These are phyloP conservation scores for Pythium scleroteichum DNA, from an alignment of 352 stramenopile genomes.

Conservation along the genomic window DNA sequence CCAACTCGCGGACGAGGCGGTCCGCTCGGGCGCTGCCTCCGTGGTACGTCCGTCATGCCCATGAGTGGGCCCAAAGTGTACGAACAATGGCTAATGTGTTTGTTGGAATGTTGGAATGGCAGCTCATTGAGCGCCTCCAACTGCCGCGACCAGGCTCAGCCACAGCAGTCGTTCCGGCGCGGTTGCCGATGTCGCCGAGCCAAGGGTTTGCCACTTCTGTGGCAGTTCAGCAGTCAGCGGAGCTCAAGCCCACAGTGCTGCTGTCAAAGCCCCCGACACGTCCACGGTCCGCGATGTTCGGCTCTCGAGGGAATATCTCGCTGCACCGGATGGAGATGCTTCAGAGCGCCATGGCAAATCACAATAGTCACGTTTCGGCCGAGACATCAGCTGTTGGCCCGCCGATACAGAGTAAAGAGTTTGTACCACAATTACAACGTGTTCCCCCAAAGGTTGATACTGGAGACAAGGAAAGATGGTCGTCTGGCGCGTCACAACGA, in stretches of 20 bases:
- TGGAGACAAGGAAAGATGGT: neutral
- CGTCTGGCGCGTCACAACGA: neutral
- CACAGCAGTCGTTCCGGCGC: too few species aligned
- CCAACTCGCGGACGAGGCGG: constrained; percentile 26
- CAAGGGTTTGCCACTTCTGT: neutral
- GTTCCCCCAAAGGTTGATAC: neutral
- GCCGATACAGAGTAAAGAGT: neutral
- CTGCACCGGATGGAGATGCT: constrained; percentile 18
- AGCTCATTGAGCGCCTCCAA: constrained; percentile 55
- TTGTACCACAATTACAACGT: constrained; percentile 12
- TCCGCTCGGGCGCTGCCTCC: constrained; percentile 6
- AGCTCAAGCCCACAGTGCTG: constrained; percentile 12
- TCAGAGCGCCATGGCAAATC: neutral
- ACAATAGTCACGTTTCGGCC: neutral
- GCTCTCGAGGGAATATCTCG: constrained; percentile 10
- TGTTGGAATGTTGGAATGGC: too few species aligned
- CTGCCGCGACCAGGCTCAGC: constrained; percentile 42
- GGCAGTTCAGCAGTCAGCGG: neutral
- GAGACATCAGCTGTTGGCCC: neutral
- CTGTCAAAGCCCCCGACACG: constrained; percentile 27
- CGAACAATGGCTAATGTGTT: too few species aligned
- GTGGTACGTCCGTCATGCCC: neutral
- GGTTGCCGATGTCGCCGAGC: too few species aligned
- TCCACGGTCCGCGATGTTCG: constrained; percentile 19
- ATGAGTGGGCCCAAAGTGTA: too few species aligned